Conservation (phyloP, 805 yeast species). For the Wickerhamomyces subpelliculosus region DNA sequence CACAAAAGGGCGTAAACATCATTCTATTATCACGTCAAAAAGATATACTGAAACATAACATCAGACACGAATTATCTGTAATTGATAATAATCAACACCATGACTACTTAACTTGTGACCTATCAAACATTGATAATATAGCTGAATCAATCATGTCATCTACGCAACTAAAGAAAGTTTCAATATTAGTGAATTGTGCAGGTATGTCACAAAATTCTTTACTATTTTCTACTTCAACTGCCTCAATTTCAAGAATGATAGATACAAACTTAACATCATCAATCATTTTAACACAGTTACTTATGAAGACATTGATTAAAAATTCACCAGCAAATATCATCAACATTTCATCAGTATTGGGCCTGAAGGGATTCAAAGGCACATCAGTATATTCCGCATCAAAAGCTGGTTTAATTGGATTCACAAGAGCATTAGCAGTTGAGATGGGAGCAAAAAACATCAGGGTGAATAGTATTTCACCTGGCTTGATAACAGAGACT, state of each 20-base stretch:
- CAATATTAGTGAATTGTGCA: constrained; percentile 35
- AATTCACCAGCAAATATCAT: constrained; percentile 35
- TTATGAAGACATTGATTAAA: constrained; percentile 45
- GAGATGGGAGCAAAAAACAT: constrained; percentile 50
- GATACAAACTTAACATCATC: constrained; percentile 55
- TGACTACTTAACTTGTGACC: constrained; percentile 11
- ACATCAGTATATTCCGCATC: constrained; percentile 61
- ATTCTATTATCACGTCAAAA: constrained; percentile 45
- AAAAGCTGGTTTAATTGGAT: constrained; percentile 63
- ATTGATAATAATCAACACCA: constrained; percentile 11
- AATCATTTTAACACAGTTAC: constrained; percentile 47
- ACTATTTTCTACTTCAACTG: constrained; percentile 33
- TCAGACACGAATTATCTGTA: constrained; percentile 6
- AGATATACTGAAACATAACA: constrained; percentile 24
- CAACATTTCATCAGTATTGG: constrained; percentile 62
- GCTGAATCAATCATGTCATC: constrained; percentile 5
- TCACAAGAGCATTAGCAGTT: constrained; percentile 49
- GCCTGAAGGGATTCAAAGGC: constrained; percentile 43
- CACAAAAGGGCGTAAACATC: constrained; percentile 44
- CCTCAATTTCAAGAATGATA: constrained; percentile 39
- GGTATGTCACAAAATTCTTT: constrained; percentile 56
- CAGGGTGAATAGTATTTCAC: constrained; percentile 58
- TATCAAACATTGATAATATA: constrained; percentile 8
- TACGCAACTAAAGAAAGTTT: constrained; percentile 9
- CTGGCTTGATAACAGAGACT: constrained; percentile 62